Evolutionary conservation across 2,329 filamentous ascomycete species (phyloP), one percentile per base, ranked within the genome.

Genomic region (Helotiales sp.): DNA sequence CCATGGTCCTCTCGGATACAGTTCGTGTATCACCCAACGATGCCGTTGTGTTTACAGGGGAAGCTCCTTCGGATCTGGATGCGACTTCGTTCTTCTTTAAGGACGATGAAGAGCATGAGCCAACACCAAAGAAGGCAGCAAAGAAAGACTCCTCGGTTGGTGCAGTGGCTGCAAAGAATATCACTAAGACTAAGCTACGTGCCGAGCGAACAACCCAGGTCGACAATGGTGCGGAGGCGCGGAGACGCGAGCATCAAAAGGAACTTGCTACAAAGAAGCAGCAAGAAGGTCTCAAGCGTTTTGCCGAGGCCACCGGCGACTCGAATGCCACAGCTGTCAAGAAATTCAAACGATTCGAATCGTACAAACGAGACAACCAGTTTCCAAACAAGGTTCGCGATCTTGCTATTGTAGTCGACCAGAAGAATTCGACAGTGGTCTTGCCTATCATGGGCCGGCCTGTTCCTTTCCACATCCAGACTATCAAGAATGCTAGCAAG

Each of bases 41-140:
- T 51, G 84, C 89, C 0, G 88, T 92, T 30, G 86, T 97, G 27
- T 98, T 99, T 76, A 99, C 95, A 17, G 92, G 91, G 58, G 93
- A 97, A 71, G 93, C 93, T 0, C 87, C 93, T 2, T 90, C 90
- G 27, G 93, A 96, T 70, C 85, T 96, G 58, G 95, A 98, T 69
- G 92, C 92, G 3, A 93, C 93, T 36, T 96, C 93, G 0, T 99
- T 99, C 79, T 98, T 97, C 77, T 99, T 99, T 80, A 96, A 96
- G 71, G 93, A 98, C 66, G 92, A 96, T 60, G 91, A 96, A 70
- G 90, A 96, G 65, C 85, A 91, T 62, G 87, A 91, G 72, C 89
- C 90, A 30, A 83, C 89, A 9, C 89, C 91, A n/a, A 96, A 95
- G 66, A 96, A 96, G 75, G 87, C 93, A 67, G 27, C 24, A 9